Evolutionary conservation across 1,284 basidiomycete species (phyloP).

Genomic region (Cutaneotrichosporon cyanovorans): DNA sequence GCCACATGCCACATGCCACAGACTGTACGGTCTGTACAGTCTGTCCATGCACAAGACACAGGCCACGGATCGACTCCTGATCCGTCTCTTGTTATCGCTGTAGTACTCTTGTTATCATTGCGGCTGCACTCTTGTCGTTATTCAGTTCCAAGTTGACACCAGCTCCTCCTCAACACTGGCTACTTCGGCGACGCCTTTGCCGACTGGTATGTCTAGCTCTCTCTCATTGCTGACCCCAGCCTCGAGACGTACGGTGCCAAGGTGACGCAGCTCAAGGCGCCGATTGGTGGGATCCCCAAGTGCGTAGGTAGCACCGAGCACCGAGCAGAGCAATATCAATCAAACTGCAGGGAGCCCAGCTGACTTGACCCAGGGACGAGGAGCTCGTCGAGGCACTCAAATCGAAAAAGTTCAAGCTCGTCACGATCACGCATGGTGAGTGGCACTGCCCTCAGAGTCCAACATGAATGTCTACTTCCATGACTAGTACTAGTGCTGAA

Average conservation of each 20-base stretch:
- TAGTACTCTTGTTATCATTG: too few species aligned
- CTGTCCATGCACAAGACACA: too few species aligned
- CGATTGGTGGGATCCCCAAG: constrained; percentile 69
- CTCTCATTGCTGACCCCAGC: constrained; percentile 47
- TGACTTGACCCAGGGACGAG: constrained; percentile 30
- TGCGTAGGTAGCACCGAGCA: constrained; percentile 19
- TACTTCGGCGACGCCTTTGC: constrained; percentile 84
- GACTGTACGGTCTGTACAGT: too few species aligned
- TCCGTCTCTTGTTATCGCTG: too few species aligned
- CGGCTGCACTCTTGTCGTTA: too few species aligned
- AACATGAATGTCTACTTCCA: too few species aligned
- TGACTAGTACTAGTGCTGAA: background rate
- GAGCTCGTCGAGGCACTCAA: constrained; percentile 55
- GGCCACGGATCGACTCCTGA: too few species aligned
- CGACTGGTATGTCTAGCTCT: constrained; percentile 57
- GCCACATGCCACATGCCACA: too few species aligned
- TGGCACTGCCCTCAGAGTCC: too few species aligned
- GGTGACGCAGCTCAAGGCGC: constrained; percentile 77
- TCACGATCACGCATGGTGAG: constrained; percentile 74
- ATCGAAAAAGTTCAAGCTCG: constrained; percentile 77
- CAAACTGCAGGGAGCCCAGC: background rate
- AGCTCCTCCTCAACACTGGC: constrained; percentile 57
- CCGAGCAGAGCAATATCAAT: too few species aligned
- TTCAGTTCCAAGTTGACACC: background rate
- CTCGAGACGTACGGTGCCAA: constrained; percentile 81